These are phyloP conservation scores for Diplodia sapinea DNA, from an alignment of 2,329 filamentous ascomycete species.

Conservation along the genomic window DNA sequence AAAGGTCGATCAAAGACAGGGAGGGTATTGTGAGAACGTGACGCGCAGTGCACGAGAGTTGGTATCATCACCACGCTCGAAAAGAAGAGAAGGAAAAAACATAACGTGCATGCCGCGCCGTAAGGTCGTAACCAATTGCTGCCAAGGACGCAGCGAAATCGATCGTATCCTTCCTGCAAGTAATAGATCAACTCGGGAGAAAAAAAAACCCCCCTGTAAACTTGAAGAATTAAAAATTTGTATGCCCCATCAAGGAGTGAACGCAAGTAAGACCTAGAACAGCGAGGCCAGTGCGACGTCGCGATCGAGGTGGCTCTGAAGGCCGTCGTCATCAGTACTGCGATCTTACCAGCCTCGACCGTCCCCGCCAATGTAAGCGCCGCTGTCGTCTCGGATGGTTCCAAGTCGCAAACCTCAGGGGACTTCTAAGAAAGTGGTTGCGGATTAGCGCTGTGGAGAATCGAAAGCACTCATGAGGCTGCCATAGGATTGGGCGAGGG, in stretches of 20 bases:
- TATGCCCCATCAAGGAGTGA: not conserved
- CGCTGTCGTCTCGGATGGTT: slow-evolving; percentile 18
- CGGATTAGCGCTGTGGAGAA: slow-evolving; percentile 8
- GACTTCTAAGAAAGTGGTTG: not conserved
- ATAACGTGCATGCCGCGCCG: slow-evolving; percentile 29
- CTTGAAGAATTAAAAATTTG: not conserved
- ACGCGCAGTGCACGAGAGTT: not conserved
- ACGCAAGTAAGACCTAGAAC: not conserved
- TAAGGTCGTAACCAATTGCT: slow-evolving; percentile 26
- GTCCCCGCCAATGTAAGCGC: slow-evolving; percentile 13
- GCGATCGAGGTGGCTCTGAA: not conserved
- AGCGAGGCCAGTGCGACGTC: not conserved
- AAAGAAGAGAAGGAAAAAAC: slow-evolving; percentile 19
- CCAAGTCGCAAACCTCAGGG: slow-evolving; percentile 24
- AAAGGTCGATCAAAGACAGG: not conserved
- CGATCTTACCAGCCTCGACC: not conserved
- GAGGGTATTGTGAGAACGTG: slow-evolving; percentile 1
- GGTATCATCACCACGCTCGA: slow-evolving; percentile 1
- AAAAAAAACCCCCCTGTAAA: not conserved
- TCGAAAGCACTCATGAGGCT: slow-evolving; percentile 18
- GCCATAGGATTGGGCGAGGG: slow-evolving; percentile 4
- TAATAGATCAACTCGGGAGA: not conserved
- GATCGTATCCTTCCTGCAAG: slow-evolving; percentile 13
- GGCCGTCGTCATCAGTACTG: not conserved
- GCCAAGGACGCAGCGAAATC: slow-evolving; percentile 10